A percentile compares a stretch with the other conserved stretches of the same genome.
Evolutionary conservation across 495 filamentous ascomycete species (phyloP).

Genomic region (Xylaria venustula): DNA sequence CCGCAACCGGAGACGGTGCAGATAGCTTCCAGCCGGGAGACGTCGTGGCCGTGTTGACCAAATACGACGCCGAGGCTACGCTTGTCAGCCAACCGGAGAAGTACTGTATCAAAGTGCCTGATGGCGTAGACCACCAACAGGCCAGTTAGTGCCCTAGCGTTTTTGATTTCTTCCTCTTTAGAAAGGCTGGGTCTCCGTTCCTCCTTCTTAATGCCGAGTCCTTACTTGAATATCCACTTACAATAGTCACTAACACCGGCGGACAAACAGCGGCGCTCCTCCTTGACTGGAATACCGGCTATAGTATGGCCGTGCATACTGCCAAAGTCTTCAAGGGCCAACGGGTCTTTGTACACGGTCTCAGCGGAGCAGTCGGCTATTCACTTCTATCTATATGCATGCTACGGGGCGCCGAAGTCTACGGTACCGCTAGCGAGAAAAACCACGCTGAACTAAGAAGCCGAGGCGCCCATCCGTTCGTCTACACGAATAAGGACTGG

Average conservation of each 20-base stretch:
- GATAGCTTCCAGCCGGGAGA: slow-evolving; percentile 30
- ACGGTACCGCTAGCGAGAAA: slow-evolving; percentile 39
- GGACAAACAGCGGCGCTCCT: slow-evolving; percentile 29
- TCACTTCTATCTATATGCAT: not conserved
- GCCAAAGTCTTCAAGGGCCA: slow-evolving; percentile 38
- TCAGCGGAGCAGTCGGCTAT: slow-evolving; percentile 43
- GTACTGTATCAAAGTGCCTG: slow-evolving; percentile 36
- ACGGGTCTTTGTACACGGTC: slow-evolving; percentile 44
- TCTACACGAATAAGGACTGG: slow-evolving; percentile 46
- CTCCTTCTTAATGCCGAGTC: too few species aligned
- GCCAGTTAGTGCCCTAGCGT: too few species aligned
- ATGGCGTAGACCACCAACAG: slow-evolving; percentile 31
- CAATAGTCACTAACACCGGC: too few species aligned
- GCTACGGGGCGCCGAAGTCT: slow-evolving; percentile 35
- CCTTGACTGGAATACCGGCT: slow-evolving; percentile 43
- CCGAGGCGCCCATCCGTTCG: slow-evolving; percentile 32
- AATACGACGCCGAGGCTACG: slow-evolving; percentile 41
- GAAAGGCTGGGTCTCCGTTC: too few species aligned
- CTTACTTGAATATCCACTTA: too few species aligned
- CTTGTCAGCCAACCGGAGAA: slow-evolving; percentile 41
- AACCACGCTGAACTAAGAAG: slow-evolving; percentile 36
- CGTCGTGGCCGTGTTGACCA: slow-evolving; percentile 35
- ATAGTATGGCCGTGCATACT: slow-evolving; percentile 37
- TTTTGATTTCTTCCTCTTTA: too few species aligned
- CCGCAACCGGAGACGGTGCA: slow-evolving; percentile 25